A percentile compares a stretch with the other conserved stretches of the same genome.
Conservation (phyloP, 306 rosid genomes). For the Quercus glauca region DNA sequence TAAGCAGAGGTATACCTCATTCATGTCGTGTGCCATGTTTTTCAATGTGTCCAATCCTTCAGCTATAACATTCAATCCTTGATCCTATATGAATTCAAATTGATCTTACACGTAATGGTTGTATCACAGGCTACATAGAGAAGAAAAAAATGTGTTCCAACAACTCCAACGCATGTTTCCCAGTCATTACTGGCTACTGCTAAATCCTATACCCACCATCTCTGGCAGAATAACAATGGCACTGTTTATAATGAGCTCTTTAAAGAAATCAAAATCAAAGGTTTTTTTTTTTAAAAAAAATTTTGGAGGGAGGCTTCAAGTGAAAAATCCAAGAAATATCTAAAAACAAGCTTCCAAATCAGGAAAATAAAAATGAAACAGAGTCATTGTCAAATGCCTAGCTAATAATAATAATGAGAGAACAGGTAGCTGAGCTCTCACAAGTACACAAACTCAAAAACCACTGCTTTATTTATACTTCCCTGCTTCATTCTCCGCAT, state of each 20-base stretch:
- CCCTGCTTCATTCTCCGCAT: constrained; percentile 44
- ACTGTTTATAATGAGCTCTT: neutral
- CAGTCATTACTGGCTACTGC: neutral
- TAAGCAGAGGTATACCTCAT: constrained; percentile 30
- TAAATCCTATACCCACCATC: neutral
- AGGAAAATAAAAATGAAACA: neutral
- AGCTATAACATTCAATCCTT: constrained; percentile 40
- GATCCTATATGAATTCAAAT: constrained; percentile 28
- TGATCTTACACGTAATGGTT: neutral
- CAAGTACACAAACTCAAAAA: neutral
- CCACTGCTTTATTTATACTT: neutral
- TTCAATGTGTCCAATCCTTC: constrained; percentile 44
- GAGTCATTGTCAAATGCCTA: neutral
- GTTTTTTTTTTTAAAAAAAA: too few relatives aligned
- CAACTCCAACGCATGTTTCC: neutral
- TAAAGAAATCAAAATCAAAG: neutral
- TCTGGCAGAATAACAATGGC: neutral
- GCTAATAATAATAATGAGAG: neutral
- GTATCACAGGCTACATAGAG: neutral
- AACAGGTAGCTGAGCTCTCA: neutral
- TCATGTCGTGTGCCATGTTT: constrained; percentile 40
- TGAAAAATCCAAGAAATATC: too few relatives aligned
- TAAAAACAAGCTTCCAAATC: neutral
- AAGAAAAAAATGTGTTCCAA: neutral
- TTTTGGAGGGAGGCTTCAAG: too few relatives aligned